Conservation (phyloP, 192 early-diverging fungal genomes). For the Coemansia sp. region DNA sequence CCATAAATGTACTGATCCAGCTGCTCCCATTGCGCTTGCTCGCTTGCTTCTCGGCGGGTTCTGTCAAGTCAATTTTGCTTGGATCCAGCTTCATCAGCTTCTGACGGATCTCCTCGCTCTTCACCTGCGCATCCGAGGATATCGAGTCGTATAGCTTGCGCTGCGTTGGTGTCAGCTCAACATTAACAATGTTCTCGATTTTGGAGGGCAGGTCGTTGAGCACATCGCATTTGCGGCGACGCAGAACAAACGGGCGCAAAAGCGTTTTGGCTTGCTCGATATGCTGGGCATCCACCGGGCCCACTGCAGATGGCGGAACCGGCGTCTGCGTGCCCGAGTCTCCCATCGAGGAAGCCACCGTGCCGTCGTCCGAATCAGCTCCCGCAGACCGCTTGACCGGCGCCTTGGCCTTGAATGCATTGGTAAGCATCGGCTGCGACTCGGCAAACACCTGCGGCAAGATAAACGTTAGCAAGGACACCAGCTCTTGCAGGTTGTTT, state of each 20-base stretch:
- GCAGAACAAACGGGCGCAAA: conserved; percentile 85
- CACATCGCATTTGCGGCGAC: conserved; percentile 74
- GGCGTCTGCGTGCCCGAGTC: conserved; percentile 42
- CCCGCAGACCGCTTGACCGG: conserved; percentile 6
- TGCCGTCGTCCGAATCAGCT: conserved; percentile 36
- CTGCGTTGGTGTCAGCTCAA: conserved; percentile 55
- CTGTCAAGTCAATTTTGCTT: conserved; percentile 12
- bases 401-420: conserved; percentile 46
- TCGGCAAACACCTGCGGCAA: conserved; percentile 75
- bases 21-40: conserved; percentile 7
- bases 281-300: conserved; percentile 55
- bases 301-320: conserved; percentile 7
- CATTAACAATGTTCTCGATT: conserved; percentile 53
- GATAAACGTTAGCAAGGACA: conserved; percentile 82
- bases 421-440: conserved; percentile 39
- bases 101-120: conserved; percentile 9
- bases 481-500: conserved; percentile 86
- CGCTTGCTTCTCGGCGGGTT: conserved; percentile 4
- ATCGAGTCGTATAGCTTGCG: conserved; percentile 57
- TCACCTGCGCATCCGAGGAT: conserved; percentile 16
- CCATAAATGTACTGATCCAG: conserved; percentile 67
- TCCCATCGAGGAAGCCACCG: conserved; percentile 16
- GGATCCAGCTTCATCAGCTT: conserved; percentile 25
- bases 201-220: conserved; percentile 65
- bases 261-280: conserved; percentile 77